Percentiles rank a stretch among this genome's conserved stretches.
phyloP scores from a whole-genome alignment of 495 filamentous ascomycete genomes.

The Pseudevernia furfuracea region DNA sequence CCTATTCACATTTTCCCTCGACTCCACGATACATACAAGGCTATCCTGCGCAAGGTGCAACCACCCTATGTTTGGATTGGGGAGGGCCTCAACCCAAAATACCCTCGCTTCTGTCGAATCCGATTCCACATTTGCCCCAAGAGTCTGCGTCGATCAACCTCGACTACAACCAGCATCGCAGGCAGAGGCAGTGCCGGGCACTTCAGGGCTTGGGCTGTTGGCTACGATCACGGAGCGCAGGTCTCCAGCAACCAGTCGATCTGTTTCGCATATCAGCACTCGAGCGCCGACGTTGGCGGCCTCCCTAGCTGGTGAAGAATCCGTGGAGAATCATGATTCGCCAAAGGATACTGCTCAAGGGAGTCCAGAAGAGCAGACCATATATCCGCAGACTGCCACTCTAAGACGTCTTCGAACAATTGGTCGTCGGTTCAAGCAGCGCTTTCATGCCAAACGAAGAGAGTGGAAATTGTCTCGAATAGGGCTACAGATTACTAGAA shows the following conservation, averaged over 20 bases:
- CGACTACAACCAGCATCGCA: neutral
- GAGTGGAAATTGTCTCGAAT: neutral
- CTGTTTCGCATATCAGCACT: neutral
- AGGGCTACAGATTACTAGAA: neutral
- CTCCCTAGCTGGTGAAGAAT: neutral
- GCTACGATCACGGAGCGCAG: neutral
- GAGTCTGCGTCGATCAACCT: slow-evolving; percentile 3
- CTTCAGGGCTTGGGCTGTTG: neutral
- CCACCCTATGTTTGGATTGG: slow-evolving; percentile 17
- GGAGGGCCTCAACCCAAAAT: slow-evolving; percentile 12
- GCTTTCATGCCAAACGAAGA: slow-evolving; percentile 1
- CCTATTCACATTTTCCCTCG: neutral
- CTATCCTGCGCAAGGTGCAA: slow-evolving; percentile 9
- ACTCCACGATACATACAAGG: slow-evolving; percentile 7
- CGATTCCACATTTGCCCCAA: neutral
- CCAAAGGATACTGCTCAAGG: neutral
- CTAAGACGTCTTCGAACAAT: slow-evolving; percentile 4
- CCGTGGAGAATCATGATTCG: neutral
- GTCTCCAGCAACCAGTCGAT: neutral
- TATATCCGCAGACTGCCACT: neutral
- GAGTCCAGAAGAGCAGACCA: neutral
- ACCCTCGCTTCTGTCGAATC: slow-evolving; percentile 19
- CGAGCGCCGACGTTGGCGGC: neutral
- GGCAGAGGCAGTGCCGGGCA: neutral
- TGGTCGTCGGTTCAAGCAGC: neutral